These are phyloP conservation scores for Tremella fuciformis DNA, from an alignment of 768 basidiomycete species.

Conservation along the genomic window DNA sequence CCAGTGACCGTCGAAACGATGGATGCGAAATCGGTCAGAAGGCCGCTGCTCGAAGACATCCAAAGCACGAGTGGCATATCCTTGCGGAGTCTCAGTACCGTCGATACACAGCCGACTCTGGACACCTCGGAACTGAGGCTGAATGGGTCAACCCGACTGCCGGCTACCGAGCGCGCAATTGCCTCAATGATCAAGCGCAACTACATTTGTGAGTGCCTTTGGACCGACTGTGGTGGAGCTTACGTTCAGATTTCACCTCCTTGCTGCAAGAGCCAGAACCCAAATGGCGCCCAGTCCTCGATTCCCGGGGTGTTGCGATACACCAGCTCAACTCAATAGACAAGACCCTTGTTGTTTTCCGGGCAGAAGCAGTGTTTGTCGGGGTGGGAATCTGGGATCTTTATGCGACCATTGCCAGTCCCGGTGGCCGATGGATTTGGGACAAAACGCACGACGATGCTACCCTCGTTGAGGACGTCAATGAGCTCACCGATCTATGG, in stretches of 20 bases:
- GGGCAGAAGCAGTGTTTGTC: constrained; percentile 95
- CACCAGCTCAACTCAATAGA: constrained; percentile 96
- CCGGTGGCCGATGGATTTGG: constrained; percentile 78
- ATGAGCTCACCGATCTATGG: constrained; percentile 77
- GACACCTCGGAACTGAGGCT: background rate
- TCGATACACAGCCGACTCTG: constrained; percentile 19
- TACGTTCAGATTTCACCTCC: constrained; percentile 76
- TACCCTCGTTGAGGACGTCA: constrained; percentile 79
- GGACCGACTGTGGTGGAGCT: constrained; percentile 1
- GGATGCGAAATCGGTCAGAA: constrained; percentile 11
- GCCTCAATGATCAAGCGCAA: constrained; percentile 79
- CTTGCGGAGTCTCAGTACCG: constrained; percentile 42
- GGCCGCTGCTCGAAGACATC: constrained; percentile 40
- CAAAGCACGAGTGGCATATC: constrained; percentile 47
- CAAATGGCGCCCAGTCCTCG: constrained; percentile 82
- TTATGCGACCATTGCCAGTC: constrained; percentile 79
- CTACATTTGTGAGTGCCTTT: constrained; percentile 67
- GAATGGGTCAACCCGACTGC: background rate
- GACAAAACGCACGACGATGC: constrained; percentile 88
- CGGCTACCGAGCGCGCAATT: constrained; percentile 57
- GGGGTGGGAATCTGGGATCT: constrained; percentile 95
- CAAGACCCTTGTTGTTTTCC: constrained; percentile 89
- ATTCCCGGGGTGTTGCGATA: constrained; percentile 83
- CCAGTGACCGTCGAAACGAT: constrained; percentile 52
- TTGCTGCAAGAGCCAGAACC: constrained; percentile 95